A percentile compares a stretch with the other conserved stretches of the same genome.
Evolutionary conservation across 441 rosid species (phyloP).

Genomic region (Croton setiger): DNA sequence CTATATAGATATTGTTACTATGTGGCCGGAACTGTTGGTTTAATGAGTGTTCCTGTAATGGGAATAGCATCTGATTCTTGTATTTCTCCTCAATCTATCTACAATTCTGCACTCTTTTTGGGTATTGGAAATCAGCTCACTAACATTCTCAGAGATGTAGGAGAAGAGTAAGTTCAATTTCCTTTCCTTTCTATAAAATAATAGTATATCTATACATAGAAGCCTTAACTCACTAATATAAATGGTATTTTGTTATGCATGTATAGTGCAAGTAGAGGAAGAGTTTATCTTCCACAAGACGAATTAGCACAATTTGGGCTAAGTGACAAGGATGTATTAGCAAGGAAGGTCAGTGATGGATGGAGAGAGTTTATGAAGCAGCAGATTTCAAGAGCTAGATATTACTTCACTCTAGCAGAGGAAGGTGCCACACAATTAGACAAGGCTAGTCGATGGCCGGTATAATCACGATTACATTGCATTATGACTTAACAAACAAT

Average conservation of each 20-base stretch:
- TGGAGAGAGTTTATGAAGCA: conserved; percentile 60
- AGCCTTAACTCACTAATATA: too few relatives aligned
- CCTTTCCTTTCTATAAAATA: background rate
- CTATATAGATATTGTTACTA: conserved; percentile 52
- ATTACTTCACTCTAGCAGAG: conserved; percentile 49
- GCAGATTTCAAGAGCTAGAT: conserved; percentile 56
- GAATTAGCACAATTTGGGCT: conserved; percentile 49
- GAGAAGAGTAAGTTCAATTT: conserved; percentile 49
- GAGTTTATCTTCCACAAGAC: conserved; percentile 56
- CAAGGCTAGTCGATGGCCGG: conserved; percentile 64
- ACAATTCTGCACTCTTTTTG: conserved; percentile 42
- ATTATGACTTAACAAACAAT: too few relatives aligned
- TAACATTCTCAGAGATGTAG: conserved; percentile 57
- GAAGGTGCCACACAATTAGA: conserved; percentile 57
- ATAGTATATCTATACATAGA: too few relatives aligned
- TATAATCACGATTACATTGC: background rate
- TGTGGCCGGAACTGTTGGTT: conserved; percentile 55
- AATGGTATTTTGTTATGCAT: background rate
- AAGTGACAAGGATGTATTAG: conserved; percentile 40
- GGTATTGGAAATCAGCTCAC: conserved; percentile 60
- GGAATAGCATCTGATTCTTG: conserved; percentile 46
- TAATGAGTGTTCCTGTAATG: conserved; percentile 62
- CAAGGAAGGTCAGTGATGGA: conserved; percentile 36
- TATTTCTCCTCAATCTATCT: conserved; percentile 30
- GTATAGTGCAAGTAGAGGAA: conserved; percentile 42